phyloP scores from a whole-genome alignment of 2,329 filamentous ascomycete genomes.

The Fusarium sp. region DNA sequence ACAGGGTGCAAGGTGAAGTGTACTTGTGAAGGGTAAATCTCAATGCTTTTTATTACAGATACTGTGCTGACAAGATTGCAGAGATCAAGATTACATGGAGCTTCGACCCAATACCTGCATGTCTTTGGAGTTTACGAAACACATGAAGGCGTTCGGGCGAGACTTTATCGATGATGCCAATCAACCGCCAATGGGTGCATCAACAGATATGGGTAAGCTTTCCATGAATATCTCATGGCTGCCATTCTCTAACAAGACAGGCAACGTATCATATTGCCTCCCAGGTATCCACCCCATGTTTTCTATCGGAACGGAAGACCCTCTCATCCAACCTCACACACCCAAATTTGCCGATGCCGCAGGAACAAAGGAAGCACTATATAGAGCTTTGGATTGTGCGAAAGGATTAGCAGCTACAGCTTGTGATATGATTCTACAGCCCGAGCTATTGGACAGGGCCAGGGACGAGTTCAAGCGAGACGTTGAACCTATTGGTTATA shows the following conservation, averaged over 20 bases:
- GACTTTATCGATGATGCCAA: conserved; percentile 20
- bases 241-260: conserved; percentile 2
- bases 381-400: conserved; percentile 36
- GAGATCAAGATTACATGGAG: conserved; percentile 42
- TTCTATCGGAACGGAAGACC: conserved; percentile 37
- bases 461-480: conserved; percentile 31
- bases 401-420: conserved; percentile 43
- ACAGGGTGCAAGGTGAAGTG: conserved; percentile 61
- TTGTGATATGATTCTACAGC: conserved; percentile 16
- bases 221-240: fast-evolving
- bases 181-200: conserved; percentile 39
- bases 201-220: conserved; percentile 42
- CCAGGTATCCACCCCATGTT: conserved; percentile 46
- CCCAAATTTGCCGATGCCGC: conserved; percentile 36
- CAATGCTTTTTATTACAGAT: fast-evolving
- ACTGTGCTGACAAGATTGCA: neutral
- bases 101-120: conserved; percentile 36
- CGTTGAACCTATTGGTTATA: conserved; percentile 17
- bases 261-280: conserved; percentile 40
- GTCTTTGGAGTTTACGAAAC: conserved; percentile 27
- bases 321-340: conserved; percentile 36
- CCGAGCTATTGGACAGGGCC: conserved; percentile 14
- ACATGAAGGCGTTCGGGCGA: conserved; percentile 40
- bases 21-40: conserved; percentile 45
- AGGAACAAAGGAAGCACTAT: conserved; percentile 26